Conservation (phyloP, 176 grass and related monocot genomes). For the Oryza nivara region DNA sequence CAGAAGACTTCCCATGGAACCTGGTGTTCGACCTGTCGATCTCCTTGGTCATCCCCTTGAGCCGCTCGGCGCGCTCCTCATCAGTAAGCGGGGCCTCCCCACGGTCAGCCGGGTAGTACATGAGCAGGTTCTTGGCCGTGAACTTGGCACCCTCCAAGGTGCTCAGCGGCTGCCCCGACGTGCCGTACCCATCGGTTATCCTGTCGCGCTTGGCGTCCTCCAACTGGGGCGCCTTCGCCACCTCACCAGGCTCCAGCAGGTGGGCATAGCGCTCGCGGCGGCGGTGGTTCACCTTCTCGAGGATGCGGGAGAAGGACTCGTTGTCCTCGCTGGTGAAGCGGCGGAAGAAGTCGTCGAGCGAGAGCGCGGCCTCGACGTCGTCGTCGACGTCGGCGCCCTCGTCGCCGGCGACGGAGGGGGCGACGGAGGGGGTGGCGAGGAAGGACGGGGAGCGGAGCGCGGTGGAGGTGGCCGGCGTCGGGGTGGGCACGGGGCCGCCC, state of each 20-base stretch:
- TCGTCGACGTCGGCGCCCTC: constrained; percentile 36
- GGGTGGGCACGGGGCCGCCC: constrained; percentile 41
- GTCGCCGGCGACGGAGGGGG: not conserved
- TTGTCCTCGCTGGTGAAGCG: constrained; percentile 96
- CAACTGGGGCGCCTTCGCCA: not conserved
- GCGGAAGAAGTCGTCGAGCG: constrained; percentile 76
- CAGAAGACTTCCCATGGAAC: constrained; percentile 56
- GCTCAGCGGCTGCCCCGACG: constrained; percentile 75
- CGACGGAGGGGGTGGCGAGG: constrained; percentile 54
- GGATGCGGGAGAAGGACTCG: constrained; percentile 85
- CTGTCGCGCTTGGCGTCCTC: constrained; percentile 74
- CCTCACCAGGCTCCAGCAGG: constrained; percentile 62
- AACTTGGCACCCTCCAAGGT: constrained; percentile 75
- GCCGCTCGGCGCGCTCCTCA: constrained; percentile 72
- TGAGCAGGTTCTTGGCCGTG: constrained; percentile 86
- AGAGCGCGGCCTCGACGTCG: constrained; percentile 56
- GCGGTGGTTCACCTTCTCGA: constrained; percentile 86
- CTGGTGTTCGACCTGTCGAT: constrained; percentile 74
- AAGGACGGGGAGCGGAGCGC: constrained; percentile 65
- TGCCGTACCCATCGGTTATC: constrained; percentile 91
- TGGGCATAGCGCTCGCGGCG: constrained; percentile 76
- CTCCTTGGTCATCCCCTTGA: constrained; percentile 84
- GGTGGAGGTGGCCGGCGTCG: constrained; percentile 61
- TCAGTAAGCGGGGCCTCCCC: constrained; percentile 69
- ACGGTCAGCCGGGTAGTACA: constrained; percentile 81